Conservation (phyloP, 2,329 filamentous ascomycete species). For the Fusarium kyushuense region DNA sequence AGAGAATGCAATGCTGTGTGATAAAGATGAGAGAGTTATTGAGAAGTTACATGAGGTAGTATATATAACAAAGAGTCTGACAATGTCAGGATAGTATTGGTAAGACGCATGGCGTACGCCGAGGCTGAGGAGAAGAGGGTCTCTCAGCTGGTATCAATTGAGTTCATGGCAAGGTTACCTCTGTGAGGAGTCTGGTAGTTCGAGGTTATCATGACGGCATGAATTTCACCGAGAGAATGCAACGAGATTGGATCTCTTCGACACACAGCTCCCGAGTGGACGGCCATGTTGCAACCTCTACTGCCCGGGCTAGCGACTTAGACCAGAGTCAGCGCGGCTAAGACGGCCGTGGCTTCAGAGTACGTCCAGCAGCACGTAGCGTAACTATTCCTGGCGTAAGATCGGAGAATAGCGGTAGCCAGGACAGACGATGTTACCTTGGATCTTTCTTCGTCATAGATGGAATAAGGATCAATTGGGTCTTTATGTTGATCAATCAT, state of each 20-base stretch:
- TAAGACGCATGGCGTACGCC: background rate
- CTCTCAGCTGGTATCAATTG: constrained; percentile 17
- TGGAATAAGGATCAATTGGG: background rate
- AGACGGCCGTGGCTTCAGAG: constrained; percentile 21
- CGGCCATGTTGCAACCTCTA: constrained; percentile 5
- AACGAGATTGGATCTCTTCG: constrained; percentile 6
- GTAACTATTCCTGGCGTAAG: constrained; percentile 7
- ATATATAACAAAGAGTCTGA: constrained; percentile 15
- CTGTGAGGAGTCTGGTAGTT: background rate
- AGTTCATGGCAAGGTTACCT: constrained; percentile 24
- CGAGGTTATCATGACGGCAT: constrained; percentile 30
- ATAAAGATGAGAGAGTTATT: background rate
- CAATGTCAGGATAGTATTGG: background rate
- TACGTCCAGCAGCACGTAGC: background rate
- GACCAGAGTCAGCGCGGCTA: constrained; percentile 27
- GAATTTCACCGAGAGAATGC: constrained; percentile 13
- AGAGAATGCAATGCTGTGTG: background rate
- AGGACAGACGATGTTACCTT: constrained; percentile 12
- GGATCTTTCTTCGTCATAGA: constrained; percentile 14
- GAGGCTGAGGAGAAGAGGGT: constrained; percentile 1
- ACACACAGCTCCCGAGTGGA: constrained; percentile 9
- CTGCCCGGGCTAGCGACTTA: background rate
- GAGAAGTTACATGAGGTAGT: background rate
- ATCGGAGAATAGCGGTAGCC: constrained; percentile 19
- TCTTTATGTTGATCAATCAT: background rate